Evolutionary conservation across 371 early-diverging fungal species (phyloP).

Genomic region (Massospora cicadina): DNA sequence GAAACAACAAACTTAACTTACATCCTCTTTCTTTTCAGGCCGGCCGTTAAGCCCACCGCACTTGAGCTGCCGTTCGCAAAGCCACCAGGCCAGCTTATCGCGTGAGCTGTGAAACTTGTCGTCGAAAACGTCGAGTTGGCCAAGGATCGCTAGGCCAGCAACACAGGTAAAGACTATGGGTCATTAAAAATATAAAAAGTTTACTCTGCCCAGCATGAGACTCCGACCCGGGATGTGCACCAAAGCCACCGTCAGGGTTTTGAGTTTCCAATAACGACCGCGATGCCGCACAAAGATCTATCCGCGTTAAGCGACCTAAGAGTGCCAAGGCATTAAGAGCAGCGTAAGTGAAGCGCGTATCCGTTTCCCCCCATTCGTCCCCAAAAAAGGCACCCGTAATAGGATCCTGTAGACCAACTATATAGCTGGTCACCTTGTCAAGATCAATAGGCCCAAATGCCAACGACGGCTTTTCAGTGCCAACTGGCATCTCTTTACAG

Average conservation of each 20-base stretch:
- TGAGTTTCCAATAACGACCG: slow-evolving; percentile 62
- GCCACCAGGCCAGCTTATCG: slow-evolving; percentile 64
- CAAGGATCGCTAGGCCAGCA: slow-evolving; percentile 63
- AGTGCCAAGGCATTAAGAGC: slow-evolving; percentile 60
- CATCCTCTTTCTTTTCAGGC: slow-evolving; percentile 94
- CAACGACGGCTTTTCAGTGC: background rate
- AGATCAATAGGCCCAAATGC: background rate
- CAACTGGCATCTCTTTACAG: slow-evolving; percentile 43
- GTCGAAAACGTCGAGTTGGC: slow-evolving; percentile 51
- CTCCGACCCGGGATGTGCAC: slow-evolving; percentile 82
- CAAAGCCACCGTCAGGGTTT: slow-evolving; percentile 97
- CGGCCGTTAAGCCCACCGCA: slow-evolving; percentile 95
- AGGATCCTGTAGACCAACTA: slow-evolving; percentile 31
- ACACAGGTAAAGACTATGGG: slow-evolving; percentile 81
- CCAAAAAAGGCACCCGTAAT: slow-evolving; percentile 71
- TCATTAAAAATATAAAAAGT: background rate
- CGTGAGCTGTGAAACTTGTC: slow-evolving; percentile 17
- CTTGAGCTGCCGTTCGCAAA: slow-evolving; percentile 80
- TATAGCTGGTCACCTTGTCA: slow-evolving; percentile 18
- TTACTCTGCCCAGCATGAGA: slow-evolving; percentile 81
- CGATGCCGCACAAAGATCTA: slow-evolving; percentile 52
- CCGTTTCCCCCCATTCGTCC: slow-evolving; percentile 89
- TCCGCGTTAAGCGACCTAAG: slow-evolving; percentile 42
- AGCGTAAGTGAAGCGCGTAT: slow-evolving; percentile 86
- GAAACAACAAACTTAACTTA: slow-evolving; percentile 14